Base-by-base conservation (phyloP, 2,329 filamentous ascomycete species). In the Bipolaris victoriae region DNA sequence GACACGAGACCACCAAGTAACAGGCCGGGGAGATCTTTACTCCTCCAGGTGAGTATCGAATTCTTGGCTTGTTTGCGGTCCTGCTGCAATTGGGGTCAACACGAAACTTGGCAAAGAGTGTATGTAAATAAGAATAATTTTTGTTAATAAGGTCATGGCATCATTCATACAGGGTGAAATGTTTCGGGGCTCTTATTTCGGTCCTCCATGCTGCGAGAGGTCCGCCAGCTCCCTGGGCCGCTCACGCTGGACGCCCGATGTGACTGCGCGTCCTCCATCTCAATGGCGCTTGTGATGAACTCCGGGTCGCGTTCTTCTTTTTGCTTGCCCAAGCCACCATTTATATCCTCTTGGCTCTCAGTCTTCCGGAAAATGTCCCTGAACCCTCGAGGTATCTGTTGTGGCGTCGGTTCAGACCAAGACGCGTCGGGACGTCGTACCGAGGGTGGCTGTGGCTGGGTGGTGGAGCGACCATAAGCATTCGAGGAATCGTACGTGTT, bases 271-370 rank as follows among this genome's bases (percentile, higher is more conserved):
- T 58, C 57, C 20, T 69, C 66, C 60, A 70, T 58, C 39, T 65
- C 66, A 49, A 70, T 70, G 22, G 67, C 67, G 50, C 63, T 69
- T 31, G 66, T 69, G 22, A 70, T 66, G 24, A 70, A 70, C 2
- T 62, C 60, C 1, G 65, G 64, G 2, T 61, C 61, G 5, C 55
- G 20, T 4, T 60, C 58, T 29, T 62, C 59, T 16, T 50, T 60
- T 43, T 61, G 57, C 36, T 61, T 65, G 2, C 63, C 60, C 22
- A 64, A 50, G 1, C 62, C 60, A 11, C 61, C 56, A 56, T 66
- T 59, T 13, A 68, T 66, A 9, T 64, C 55, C 49, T 70, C 67
- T 36, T 68, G 63, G 33, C 63, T 68, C 43, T 69, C 67, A 39
- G 66, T 61, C 3, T 62, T 54, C 13, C 53, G 58, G 13, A 68